Percentiles rank a stretch among this genome's conserved stretches.
Conservation (phyloP, 441 rosid genomes). For the Eutrema salsugineum region DNA sequence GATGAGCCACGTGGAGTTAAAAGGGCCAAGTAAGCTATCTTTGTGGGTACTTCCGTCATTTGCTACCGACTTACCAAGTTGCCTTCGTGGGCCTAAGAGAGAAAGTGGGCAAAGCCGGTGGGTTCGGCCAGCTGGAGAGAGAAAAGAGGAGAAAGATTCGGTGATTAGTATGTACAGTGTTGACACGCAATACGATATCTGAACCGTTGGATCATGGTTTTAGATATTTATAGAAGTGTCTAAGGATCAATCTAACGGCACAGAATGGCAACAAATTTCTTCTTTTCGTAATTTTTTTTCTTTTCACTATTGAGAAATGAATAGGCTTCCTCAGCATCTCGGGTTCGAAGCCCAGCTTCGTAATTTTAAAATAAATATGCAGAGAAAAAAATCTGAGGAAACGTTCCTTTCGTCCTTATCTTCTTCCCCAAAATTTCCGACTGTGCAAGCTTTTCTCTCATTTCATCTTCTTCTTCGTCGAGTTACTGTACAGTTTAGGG, state of each 20-base stretch:
- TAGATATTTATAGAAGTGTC: constrained; percentile 26
- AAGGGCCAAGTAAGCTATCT: constrained; percentile 10
- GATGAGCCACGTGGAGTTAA: neutral
- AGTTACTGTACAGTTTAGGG: neutral
- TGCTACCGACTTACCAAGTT: constrained; percentile 5
- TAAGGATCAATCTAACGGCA: constrained; percentile 30
- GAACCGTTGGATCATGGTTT: constrained; percentile 21
- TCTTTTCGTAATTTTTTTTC: neutral
- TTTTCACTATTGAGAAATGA: neutral
- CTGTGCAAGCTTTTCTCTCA: neutral
- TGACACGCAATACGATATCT: neutral
- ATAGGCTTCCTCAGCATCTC: neutral
- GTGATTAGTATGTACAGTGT: constrained; percentile 11
- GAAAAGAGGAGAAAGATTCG: constrained; percentile 25
- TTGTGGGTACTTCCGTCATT: constrained; percentile 1
- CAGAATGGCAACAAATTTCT: neutral
- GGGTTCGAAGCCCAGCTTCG: neutral
- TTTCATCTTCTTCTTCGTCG: constrained; percentile 3
- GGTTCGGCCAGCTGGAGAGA: constrained; percentile 32
- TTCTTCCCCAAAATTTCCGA: constrained; percentile 11
- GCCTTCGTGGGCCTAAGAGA: constrained; percentile 10
- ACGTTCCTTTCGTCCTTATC: constrained; percentile 19
- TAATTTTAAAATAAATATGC: neutral
- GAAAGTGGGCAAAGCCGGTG: constrained; percentile 18
- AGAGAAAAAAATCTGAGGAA: neutral